A percentile compares a stretch with the other conserved stretches of the same genome.
Conservation (phyloP, 257 asterid genomes). For the Solanum acaule region DNA sequence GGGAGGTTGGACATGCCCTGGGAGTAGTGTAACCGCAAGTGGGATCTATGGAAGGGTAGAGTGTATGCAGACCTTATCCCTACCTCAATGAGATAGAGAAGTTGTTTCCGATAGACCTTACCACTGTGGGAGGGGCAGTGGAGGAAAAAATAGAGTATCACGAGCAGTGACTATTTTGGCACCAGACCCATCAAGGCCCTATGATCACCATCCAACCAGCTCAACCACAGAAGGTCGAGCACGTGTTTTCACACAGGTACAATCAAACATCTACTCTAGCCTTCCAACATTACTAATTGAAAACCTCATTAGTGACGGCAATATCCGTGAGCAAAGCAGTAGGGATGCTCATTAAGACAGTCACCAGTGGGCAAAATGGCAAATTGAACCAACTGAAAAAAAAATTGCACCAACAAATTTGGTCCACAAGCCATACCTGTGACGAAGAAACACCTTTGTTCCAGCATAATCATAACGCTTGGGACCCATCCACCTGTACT, state of each 20-base stretch:
- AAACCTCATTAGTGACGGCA: not conserved
- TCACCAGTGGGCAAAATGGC: not conserved
- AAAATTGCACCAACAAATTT: not conserved
- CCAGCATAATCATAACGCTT: conserved; percentile 90
- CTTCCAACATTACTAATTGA: not conserved
- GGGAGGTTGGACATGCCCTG: not conserved
- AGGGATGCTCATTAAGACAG: not conserved
- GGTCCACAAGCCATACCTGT: conserved; percentile 42
- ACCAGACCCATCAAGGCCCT: not conserved
- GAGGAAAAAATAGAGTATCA: not conserved
- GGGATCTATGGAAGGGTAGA: not conserved
- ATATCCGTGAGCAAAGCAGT: not conserved
- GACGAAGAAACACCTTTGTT: conserved; percentile 97
- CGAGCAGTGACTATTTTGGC: not conserved
- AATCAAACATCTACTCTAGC: not conserved
- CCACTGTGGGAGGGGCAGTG: not conserved
- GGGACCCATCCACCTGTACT: conserved; percentile 98
- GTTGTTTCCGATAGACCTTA: not conserved
- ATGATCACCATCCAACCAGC: not conserved
- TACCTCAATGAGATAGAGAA: not conserved
- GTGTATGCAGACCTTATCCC: not conserved
- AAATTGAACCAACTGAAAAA: not conserved
- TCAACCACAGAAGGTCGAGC: not conserved
- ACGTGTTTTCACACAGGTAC: not conserved
- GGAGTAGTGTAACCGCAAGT: not conserved